A percentile compares a stretch with the other conserved stretches of the same genome.
These are phyloP conservation scores for Tetrahymena malaccensis DNA, from an alignment of 73 alveolate genomes.

Conservation along the genomic window DNA sequence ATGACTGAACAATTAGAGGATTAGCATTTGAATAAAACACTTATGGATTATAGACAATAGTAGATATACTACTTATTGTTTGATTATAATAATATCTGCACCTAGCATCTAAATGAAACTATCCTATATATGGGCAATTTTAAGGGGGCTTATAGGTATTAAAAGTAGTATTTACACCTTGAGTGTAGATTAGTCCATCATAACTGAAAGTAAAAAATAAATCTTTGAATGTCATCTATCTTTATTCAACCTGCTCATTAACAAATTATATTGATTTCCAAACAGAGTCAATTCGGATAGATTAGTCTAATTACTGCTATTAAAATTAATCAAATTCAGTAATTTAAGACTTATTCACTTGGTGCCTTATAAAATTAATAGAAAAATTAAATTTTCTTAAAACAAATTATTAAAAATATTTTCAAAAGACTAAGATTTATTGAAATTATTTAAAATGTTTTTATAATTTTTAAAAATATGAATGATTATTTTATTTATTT, in stretches of 20 bases:
- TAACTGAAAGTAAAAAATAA: too few relatives aligned
- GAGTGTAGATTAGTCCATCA: neutral
- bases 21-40: neutral
- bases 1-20: neutral
- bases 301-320: neutral
- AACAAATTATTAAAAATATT: too few relatives aligned
- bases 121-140: neutral
- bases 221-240: neutral
- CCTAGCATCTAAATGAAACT: neutral
- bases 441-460: too few relatives aligned
- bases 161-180: neutral
- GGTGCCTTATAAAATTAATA: neutral
- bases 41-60: neutral
- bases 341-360: neutral
- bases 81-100: neutral
- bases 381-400: too few relatives aligned
- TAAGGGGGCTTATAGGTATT: neutral
- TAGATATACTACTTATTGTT: neutral
- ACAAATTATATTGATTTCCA: neutral
- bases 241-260: too few relatives aligned
- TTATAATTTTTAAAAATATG: too few relatives aligned
- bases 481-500: too few relatives aligned
- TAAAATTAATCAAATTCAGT: neutral
- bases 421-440: too few relatives aligned
- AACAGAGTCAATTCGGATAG: neutral